Base-by-base conservation (phyloP, 225 moss, liverwort and hornwort genomes). In the Marchantia paleacea region DNA sequence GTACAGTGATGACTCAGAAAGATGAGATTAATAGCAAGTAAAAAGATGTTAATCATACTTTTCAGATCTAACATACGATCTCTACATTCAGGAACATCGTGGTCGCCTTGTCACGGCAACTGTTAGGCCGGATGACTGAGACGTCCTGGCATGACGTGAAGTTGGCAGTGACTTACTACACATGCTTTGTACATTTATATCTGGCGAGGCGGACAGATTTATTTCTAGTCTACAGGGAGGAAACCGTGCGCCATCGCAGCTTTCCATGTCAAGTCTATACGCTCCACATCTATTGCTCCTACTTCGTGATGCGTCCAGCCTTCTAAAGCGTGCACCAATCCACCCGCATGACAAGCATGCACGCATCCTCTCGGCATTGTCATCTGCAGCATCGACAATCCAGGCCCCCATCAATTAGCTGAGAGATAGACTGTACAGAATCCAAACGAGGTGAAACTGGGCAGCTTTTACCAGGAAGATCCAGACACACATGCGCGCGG, bases 261-360 rank as follows among this genome's bases (percentile, higher is more conserved):
- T 79, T 81, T 76, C 87, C 87, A 87, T 0, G 84, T 87, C 11
- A 69, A 39, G 75, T 87, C 87, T 18, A 87, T 87, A 20, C 71
- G 79, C 30, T 82, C 82, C 10, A 87, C 77, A 50, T 87, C 82
- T 60, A 87, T 84, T 12, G 82, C 65, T 67, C 87, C 87, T 19
- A 87, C 87, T 84, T 87, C 87, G 39, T 87, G 69, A 65, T 84
- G 79, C 58, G 79, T 68, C 87, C 87, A 87, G 55, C 87, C 87
- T 87, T 87, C 87, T 50, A 87, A 65, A 3, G 79, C 61, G 66
- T 87, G 87, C 18, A 87, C 82, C 47, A 87, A 79, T 13, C 87
- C 87, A 50, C 87, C 87, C 31, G 87, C 87, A 80, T 87, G 87
- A 48, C 87, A 87, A 31, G 87, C 87, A 47, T 87, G 82, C 49